These are phyloP conservation scores for Cordyceps javanica DNA, from an alignment of 2,329 filamentous ascomycete species.

Conservation along the genomic window DNA sequence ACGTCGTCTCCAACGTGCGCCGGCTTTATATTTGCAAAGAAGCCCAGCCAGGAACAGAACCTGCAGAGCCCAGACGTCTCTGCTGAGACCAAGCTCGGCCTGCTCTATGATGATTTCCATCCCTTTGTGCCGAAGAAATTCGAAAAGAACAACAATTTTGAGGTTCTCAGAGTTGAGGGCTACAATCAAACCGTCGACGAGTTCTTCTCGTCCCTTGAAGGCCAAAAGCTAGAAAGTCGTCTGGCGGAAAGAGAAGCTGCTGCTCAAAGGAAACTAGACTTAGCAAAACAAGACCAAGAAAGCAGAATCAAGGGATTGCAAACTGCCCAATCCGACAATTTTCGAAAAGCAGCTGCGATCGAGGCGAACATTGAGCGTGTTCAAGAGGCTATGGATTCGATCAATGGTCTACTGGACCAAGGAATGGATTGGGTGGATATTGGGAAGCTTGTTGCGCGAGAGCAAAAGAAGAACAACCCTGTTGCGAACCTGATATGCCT, in stretches of 20 bases:
- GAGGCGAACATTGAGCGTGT: constrained; percentile 87
- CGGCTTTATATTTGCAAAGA: constrained; percentile 82
- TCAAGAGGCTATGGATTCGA: constrained; percentile 84
- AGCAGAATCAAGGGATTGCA: constrained; percentile 81
- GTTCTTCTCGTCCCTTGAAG: constrained; percentile 95
- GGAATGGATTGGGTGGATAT: constrained; percentile 99
- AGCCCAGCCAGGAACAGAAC: background rate
- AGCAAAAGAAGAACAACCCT: constrained; percentile 72
- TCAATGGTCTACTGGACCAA: constrained; percentile 85
- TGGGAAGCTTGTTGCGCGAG: constrained; percentile 77
- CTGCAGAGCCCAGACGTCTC: constrained; percentile 19
- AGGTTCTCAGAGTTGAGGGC: constrained; percentile 69
- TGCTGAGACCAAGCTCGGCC: constrained; percentile 25
- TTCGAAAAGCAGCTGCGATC: constrained; percentile 83
- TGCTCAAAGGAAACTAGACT: constrained; percentile 78
- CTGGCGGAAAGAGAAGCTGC: constrained; percentile 74
- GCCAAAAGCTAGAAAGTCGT: constrained; percentile 81
- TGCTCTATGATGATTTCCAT: constrained; percentile 92
- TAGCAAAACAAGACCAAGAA: constrained; percentile 75
- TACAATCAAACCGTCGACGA: constrained; percentile 95
- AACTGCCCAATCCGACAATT: constrained; percentile 72
- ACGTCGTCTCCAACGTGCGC: constrained; percentile 59
- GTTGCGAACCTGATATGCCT: constrained; percentile 83
- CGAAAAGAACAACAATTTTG: constrained; percentile 55
- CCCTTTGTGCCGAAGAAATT: constrained; percentile 84